phyloP scores from a whole-genome alignment of 192 early-diverging fungal genomes.

The Linnemannia elongata region DNA sequence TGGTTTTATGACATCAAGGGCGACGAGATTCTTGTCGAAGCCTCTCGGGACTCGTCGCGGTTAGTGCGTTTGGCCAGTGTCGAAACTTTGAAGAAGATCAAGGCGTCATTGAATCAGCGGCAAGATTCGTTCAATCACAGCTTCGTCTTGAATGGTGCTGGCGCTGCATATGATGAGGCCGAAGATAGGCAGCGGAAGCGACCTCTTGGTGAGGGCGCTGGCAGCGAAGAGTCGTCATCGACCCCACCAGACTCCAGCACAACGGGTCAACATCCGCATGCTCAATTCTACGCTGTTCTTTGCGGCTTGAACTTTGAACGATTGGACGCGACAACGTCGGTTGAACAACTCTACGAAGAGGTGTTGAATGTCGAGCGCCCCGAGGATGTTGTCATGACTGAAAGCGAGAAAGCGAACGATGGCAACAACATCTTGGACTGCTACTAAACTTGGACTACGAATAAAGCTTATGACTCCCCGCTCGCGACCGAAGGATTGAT shows the following conservation, averaged over 20 bases:
- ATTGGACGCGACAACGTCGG: constrained; percentile 58
- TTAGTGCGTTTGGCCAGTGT: constrained; percentile 51
- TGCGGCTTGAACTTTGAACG: constrained; percentile 54
- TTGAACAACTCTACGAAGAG: constrained; percentile 69
- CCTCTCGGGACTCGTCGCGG: constrained; percentile 45
- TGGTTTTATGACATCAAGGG: constrained; percentile 64
- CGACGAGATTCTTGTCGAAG: constrained; percentile 57
- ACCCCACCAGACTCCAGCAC: not conserved
- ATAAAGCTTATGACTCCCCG: not conserved
- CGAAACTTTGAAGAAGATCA: constrained; percentile 32
- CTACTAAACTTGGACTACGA: constrained; percentile 28
- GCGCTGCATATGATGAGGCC: not conserved
- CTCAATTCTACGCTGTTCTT: constrained; percentile 50
- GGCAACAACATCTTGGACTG: constrained; percentile 54
- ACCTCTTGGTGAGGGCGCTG: not conserved
- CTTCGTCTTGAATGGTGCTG: not conserved
- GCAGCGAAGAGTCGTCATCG: not conserved
- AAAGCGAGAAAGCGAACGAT: constrained; percentile 57
- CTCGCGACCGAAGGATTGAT: not conserved
- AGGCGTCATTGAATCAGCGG: constrained; percentile 25
- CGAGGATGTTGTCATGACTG: constrained; percentile 53
- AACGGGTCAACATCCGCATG: constrained; percentile 26
- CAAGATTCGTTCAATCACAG: not conserved
- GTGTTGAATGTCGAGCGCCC: constrained; percentile 62
- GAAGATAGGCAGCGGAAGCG: constrained; percentile 27